Base-by-base conservation (phyloP, 352 stramenopile species). In the Pythium dissimile region DNA sequence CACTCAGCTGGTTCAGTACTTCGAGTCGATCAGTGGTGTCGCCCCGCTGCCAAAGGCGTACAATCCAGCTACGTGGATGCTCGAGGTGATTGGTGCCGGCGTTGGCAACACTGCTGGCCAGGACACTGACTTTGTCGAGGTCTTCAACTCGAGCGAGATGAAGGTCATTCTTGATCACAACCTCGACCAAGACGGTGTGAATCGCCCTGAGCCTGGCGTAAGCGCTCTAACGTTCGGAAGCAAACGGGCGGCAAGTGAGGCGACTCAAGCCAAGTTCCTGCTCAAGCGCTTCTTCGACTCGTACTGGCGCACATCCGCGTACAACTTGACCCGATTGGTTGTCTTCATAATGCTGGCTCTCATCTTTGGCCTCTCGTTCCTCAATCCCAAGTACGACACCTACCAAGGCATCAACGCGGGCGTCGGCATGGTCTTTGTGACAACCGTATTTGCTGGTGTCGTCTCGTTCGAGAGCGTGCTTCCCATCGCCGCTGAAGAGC, bases 301-400 rank as follows among this genome's bases (percentile, higher is more conserved):
- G 35, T 94, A 95, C 59, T 94, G 72, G 73, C 71, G 86, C 23
- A 84, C 69, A 18, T 79, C 82, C 16, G 63, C 66, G 37, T 94
- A 96, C 63, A 92, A 91, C 66, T 45, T 81, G 8, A 72, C 73
- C 8, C 71, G 83, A 18, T 42, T 84, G n/a, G 34, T 72, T 7
- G 41, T 73, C 7, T 41, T 69, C 18, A 18, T 72, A 12, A 32
- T 62, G 0, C 23, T 72, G 10, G 43, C 72, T 3, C 49, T 92
- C 6, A 62, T 93, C 32, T 75, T 92, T 51, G 74, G 67, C 10
- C 20, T 80, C 3, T 21, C 62, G 1, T 82, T 64, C 57, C 27
- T 62, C 21, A 38, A 52, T 27, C 28, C 61, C 24, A 45, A 70
- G 20, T 71, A 57, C 43, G 43, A 54, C 16, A 73, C 59, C 16